Evolutionary conservation across 306 rosid genomes (phyloP), one percentile per base, ranked within the genome.

Genomic region (Quercus wislizeni): DNA sequence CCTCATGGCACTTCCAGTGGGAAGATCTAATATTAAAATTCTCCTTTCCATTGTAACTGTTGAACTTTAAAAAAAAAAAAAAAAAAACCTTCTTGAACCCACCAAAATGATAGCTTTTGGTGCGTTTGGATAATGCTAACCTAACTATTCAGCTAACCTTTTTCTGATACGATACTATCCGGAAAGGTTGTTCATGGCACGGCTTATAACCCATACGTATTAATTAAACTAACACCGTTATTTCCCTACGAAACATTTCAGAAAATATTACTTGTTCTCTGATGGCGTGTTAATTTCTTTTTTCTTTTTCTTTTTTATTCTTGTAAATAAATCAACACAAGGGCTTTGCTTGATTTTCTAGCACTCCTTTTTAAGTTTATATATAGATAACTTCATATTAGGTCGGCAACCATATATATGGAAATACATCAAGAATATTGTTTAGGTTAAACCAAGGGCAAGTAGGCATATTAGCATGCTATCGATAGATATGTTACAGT

Each of bases 381-480:
- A 20, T 4, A 61, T 30, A 41, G 11, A 41, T 41, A 41, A 41
- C 11, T 49, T 49, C 54, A 2, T 49, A 13, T 49, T 49, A 49
- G 17, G 15, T 49, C 54, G 54, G 54, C 15, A 49, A 25, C 23
- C 46, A 41, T 41, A 41, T 41, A 41, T 20, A 21, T 57, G 63
- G 63, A 57, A 27, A 4, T 25, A 43, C 27, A 3, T 56, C 28
- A 64, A 67, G 69, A 74, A 80, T 80, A 80, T 74, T 74, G 70
- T 57, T 64, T 27, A 2, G 30, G 68, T 21, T 55, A 1, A 5
- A 58, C 27, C 64, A 21, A 41, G 46, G 3, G 14, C 17, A 49
- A 49, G 17, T 49, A 49, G 54, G 54, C 54, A 49, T 49, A 49
- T 35, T 35, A 6, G 41, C 9, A 6, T 1, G 54, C 14, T 49